Base-by-base conservation (phyloP, 768 basidiomycete species). In the Podaxis mareebaensis region DNA sequence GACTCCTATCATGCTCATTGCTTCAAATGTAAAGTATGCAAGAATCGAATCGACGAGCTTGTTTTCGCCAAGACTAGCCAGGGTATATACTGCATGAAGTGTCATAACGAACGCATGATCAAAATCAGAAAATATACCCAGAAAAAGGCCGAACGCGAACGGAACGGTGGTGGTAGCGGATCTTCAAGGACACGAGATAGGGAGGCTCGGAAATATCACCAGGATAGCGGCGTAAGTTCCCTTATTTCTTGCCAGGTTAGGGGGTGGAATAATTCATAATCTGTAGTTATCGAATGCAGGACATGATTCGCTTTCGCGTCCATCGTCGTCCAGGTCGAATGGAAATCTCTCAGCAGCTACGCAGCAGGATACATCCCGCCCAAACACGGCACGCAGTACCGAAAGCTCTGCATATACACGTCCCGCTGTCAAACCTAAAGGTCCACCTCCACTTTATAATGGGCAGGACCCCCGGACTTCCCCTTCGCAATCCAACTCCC, bases 1-100 rank as follows among this genome's bases (percentile, higher is more conserved):
- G 97, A 99, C 73, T 94, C 95, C 0, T 99, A 99, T 70, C 97
- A 99, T 73, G 96, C 97, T 4, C 92, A 95, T 67, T 99, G 97
- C 78, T 99, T 99, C 82, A 96, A 96, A 68, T 99, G 97, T 79
- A 91, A 93, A 70, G 90, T 95, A 57, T 99, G 97, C 80, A 87
- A 86, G 74, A 90, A 91, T 72, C 85, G 94, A 62, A 99, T 99
- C 66, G 96, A 99, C 76, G 97, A 99, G 74, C 86, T 99, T 58
- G 95, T 99, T 61, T 99, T 98, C 67, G 97, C 97, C 63, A 99
- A 99, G 81, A 99, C 97, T 0, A 93, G 89, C 64, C 93, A 97
- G 70, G 97, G 97, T 59, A 98, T 99, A 61, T 99, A 99, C 73
- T 99, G 97, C 74, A 99, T 96, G 97, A 85, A 88, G 54, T 99